Evolutionary conservation across 2,329 filamentous ascomycete species (phyloP).

Genomic region (Colletotrichum sansevieriae): DNA sequence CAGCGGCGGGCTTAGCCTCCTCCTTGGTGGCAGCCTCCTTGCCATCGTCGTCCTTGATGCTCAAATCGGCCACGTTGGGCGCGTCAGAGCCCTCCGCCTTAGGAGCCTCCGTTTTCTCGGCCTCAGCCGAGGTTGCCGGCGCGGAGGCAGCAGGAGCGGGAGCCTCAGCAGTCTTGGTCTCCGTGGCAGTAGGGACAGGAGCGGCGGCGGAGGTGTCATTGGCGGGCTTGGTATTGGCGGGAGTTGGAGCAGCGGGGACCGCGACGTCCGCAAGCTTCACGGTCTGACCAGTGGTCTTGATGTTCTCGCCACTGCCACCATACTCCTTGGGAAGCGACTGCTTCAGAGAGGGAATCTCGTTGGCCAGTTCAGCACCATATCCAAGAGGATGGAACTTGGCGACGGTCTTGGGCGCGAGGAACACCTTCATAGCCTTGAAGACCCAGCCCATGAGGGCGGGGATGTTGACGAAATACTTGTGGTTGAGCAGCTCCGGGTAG

Average conservation of each 20-base stretch:
- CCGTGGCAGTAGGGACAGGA: slow-evolving; percentile 40
- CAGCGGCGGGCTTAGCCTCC: slow-evolving; percentile 23
- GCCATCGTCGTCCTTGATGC: slow-evolving; percentile 32
- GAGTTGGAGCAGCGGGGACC: slow-evolving; percentile 30
- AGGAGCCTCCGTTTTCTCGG: slow-evolving; percentile 34
- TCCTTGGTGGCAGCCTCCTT: slow-evolving; percentile 28
- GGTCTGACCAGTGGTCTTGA: slow-evolving; percentile 52
- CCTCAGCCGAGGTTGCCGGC: slow-evolving; percentile 12
- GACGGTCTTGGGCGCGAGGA: slow-evolving; percentile 79
- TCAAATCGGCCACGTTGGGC: slow-evolving; percentile 30
- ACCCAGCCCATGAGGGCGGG: slow-evolving; percentile 92
- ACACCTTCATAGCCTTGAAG: slow-evolving; percentile 80
- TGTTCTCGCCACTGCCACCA: slow-evolving; percentile 75
- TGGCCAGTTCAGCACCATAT: slow-evolving; percentile 77
- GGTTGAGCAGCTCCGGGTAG: slow-evolving; percentile 85
- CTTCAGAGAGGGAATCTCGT: slow-evolving; percentile 70
- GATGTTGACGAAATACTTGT: slow-evolving; percentile 98
- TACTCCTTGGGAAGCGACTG: slow-evolving; percentile 80
- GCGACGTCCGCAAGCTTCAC: slow-evolving; percentile 47
- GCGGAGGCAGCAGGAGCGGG: slow-evolving; percentile 22
- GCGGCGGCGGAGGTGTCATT: not conserved
- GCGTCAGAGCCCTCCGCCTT: slow-evolving; percentile 33
- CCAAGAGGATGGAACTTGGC: slow-evolving; percentile 85
- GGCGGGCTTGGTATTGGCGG: slow-evolving; percentile 31
- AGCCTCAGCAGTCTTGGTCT: slow-evolving; percentile 41